Evolutionary conservation across 108 stramenopile species (phyloP), one percentile per base, ranked within the genome.

Genomic region (Pseudonitzschia pungens): DNA sequence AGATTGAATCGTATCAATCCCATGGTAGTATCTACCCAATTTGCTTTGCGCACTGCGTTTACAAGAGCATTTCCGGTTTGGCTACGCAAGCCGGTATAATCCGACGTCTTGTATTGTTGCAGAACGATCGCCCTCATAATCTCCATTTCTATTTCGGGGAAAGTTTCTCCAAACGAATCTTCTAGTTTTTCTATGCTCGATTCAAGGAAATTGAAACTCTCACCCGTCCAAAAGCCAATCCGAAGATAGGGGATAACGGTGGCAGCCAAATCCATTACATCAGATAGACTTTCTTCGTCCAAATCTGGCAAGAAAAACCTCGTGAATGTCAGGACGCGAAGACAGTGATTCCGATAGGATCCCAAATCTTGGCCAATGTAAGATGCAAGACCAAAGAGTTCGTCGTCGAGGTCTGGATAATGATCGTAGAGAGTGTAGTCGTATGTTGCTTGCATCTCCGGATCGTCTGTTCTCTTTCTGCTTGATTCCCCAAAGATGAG

Each of bases 11-110:
- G 79, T 11, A 86, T 56, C 51, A 83, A 20, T 20, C 85, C 85
- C 59, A 80, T 64, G 33, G 79, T 83, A 1, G 79, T 74, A 81
- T 86, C 85, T 1, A 67, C 77, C 85, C 85, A 86, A 70, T 80
- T 76, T 2, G 79, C 85, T 53, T 77, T 86, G 24, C 85, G 85
- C n/a, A 86, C 77, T 20, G 85, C 81, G 75, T 86, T 86, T 36
- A 86, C 65, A 53, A 84, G 50, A 22, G 59, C 77, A 74, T 77
- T 71, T 33, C 55, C 74, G 14, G 63, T 67, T 26, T 41, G 8
- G 15, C 68, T 26, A 11, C 55, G 52, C 28, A 45, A 50, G 5
- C 64, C 55, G 45, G 54, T 69, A 53, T 53, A 83, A 28, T 69
- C 65, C 10, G 82, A 79, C 3, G 80, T 33, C 41, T 80, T 84